Evolutionary conservation across 768 basidiomycete genomes (phyloP), one percentile per base, ranked within the genome.

Genomic region (Rubroboletus pulcherrimus): DNA sequence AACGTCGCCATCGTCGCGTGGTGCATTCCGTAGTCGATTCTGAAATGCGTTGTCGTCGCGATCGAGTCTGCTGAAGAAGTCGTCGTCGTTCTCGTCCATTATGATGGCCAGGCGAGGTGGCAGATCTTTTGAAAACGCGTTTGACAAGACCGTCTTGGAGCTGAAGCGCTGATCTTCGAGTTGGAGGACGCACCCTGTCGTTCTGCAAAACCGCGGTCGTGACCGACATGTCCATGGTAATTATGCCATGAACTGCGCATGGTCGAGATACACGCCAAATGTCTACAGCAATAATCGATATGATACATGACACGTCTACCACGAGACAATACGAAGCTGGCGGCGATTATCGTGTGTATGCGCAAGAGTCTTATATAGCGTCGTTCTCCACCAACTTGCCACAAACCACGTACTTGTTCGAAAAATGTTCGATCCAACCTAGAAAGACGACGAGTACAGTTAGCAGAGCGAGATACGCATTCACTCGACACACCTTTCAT

Each of bases 341-440:
- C 11, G 34, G 3, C 5, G 38, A 35, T 26, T 15, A 42, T 29
- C 30, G 44, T 15, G 17, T 21, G 37, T 29, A 39, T 4, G 7
- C 26, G 51, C 44, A 48, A 40, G 35, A 44, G 11, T 34, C 33
- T 59, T 51, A 70, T 40, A 75, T 63, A 47, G 78, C 81, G 61
- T 83, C 82, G 65, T 90, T 91, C 74, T 94, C 89, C 50, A 94
- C 89, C 26, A 98, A 80, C 65, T 83, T 87, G 41, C 94, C 94
- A 65, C 92, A 93, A 47, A 93, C 72, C 66, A 93, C 91, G 68
- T 97, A 96, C 70, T 96, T 97, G 79, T 84, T 86, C 39, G 85
- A 81, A 73, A 98, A 97, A 69, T 96, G 94, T 24, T 93, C 91
- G 57, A 93, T 87, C 94, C 94, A 98, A 24, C 91, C 89, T 90